phyloP scores from a whole-genome alignment of 2,329 filamentous ascomycete genomes.

The Leptographium flavum region DNA sequence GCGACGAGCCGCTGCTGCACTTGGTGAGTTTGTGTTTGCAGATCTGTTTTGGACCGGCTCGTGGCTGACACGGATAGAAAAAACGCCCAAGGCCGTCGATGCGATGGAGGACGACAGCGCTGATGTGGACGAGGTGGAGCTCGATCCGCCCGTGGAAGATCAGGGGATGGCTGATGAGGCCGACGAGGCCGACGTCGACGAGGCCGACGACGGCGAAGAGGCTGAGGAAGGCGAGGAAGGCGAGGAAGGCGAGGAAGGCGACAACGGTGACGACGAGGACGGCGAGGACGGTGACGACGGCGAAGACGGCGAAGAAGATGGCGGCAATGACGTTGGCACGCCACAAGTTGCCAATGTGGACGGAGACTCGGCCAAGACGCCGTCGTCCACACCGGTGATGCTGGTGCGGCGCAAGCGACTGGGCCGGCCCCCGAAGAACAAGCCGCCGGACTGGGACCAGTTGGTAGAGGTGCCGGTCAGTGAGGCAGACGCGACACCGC shows the following conservation, averaged over 20 bases:
- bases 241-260: conserved; percentile 24
- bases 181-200: conserved; percentile 22
- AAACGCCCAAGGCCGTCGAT: conserved; percentile 29
- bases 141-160: neutral
- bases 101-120: conserved; percentile 19
- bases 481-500: conserved; percentile 35
- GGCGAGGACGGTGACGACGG: conserved; percentile 25
- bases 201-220: conserved; percentile 21
- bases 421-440: conserved; percentile 77
- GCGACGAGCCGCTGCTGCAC: conserved; percentile 26
- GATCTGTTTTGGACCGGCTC: too few species aligned
- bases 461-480: conserved; percentile 40
- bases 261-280: conserved; percentile 13
- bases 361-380: conserved; percentile 31
- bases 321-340: conserved; percentile 24
- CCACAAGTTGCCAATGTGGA: conserved; percentile 19
- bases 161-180: too few species aligned
- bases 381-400: conserved; percentile 41
- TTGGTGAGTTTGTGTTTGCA: conserved; percentile 15
- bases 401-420: conserved; percentile 62
- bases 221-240: conserved; percentile 23
- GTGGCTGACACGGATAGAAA: conserved; percentile 21
- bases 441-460: conserved; percentile 63
- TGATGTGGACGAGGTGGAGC: conserved; percentile 21
- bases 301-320: conserved; percentile 25